Evolutionary conservation across 108 stramenopile genomes (phyloP).

Genomic region (Aureococcus anophagefferens): DNA sequence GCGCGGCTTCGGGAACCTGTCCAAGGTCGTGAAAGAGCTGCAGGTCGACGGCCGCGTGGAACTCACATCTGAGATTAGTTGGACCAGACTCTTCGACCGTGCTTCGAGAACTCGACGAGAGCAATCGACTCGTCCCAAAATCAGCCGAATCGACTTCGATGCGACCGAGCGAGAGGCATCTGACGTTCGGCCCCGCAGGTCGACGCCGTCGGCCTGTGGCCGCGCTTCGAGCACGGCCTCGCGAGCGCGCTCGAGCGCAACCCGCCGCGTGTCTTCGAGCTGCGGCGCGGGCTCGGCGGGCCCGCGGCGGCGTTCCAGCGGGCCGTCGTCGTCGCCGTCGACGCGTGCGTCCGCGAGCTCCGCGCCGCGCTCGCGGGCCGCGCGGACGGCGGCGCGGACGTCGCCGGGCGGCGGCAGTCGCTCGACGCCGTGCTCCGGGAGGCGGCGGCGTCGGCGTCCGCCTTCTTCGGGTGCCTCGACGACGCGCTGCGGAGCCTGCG

Average conservation of each 20-base stretch:
- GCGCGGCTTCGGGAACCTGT: conserved; percentile 31
- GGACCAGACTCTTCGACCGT: too few species aligned
- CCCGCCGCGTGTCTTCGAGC: conserved; percentile 33
- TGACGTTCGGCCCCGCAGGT: too few species aligned
- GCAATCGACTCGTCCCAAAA: too few species aligned
- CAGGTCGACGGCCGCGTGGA: too few species aligned
- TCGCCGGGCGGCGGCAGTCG: too few species aligned
- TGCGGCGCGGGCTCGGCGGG: conserved; percentile 18
- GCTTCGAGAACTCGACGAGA: too few species aligned
- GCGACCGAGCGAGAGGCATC: too few species aligned
- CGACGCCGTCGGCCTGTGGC: conserved; percentile 45
- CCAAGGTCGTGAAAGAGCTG: conserved; percentile 11
- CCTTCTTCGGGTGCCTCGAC: conserved; percentile 21
- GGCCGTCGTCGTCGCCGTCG: conserved; percentile 32
- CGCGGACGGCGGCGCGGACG: conserved; percentile 33
- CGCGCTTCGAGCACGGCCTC: conserved; percentile 39
- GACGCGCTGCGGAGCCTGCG: conserved; percentile 46
- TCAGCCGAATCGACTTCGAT: too few species aligned
- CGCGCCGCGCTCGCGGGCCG: conserved; percentile 18
- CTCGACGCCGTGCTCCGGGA: conserved; percentile 22
- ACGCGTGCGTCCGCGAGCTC: conserved; percentile 41
- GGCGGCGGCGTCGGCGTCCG: background rate
- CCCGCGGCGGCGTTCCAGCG: conserved; percentile 26
- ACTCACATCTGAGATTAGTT: too few species aligned
- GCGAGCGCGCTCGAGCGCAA: conserved; percentile 7